These are phyloP conservation scores for Ustilago bromivora DNA, from an alignment of 1,284 basidiomycete genomes.

Conservation along the genomic window DNA sequence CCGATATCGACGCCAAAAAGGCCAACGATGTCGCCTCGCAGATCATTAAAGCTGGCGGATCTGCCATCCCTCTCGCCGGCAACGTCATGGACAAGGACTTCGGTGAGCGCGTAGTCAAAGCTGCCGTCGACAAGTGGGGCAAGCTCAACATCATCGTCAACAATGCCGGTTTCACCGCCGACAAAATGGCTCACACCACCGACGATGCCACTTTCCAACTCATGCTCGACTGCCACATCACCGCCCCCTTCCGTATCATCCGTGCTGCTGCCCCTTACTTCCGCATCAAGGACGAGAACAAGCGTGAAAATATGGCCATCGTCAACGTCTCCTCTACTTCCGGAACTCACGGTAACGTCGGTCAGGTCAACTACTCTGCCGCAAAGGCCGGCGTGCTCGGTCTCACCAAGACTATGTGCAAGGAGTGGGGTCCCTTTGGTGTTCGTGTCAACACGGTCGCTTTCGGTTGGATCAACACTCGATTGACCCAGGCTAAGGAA, in stretches of 20 bases:
- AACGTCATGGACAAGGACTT: slow-evolving; percentile 74
- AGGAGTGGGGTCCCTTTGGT: slow-evolving; percentile 86
- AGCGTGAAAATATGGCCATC: slow-evolving; percentile 75
- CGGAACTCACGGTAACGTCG: slow-evolving; percentile 72
- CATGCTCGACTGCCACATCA: slow-evolving; percentile 77
- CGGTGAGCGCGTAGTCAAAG: slow-evolving; percentile 81
- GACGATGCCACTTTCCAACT: slow-evolving; percentile 84
- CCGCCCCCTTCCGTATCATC: slow-evolving; percentile 80
- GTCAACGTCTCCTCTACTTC: slow-evolving; percentile 57
- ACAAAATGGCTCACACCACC: slow-evolving; percentile 86
- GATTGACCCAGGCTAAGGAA: slow-evolving; percentile 80
- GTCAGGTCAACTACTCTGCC: slow-evolving; percentile 80
- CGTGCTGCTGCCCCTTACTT: slow-evolving; percentile 86
- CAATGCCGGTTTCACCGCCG: slow-evolving; percentile 88
- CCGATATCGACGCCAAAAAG: slow-evolving; percentile 73
- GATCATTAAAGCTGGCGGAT: slow-evolving; percentile 79
- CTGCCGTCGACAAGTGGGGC: slow-evolving; percentile 74
- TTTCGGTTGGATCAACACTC: slow-evolving; percentile 80
- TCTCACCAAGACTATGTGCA: slow-evolving; percentile 84
- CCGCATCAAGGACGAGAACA: slow-evolving; percentile 77
- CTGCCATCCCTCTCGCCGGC: slow-evolving; percentile 71
- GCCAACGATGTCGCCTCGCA: slow-evolving; percentile 46
- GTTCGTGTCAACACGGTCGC: slow-evolving; percentile 81
- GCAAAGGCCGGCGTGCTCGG: slow-evolving; percentile 71
- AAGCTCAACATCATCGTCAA: slow-evolving; percentile 76